These are phyloP conservation scores for Trypanosoma vivax DNA, from an alignment of 208 protist species.

Conservation along the genomic window DNA sequence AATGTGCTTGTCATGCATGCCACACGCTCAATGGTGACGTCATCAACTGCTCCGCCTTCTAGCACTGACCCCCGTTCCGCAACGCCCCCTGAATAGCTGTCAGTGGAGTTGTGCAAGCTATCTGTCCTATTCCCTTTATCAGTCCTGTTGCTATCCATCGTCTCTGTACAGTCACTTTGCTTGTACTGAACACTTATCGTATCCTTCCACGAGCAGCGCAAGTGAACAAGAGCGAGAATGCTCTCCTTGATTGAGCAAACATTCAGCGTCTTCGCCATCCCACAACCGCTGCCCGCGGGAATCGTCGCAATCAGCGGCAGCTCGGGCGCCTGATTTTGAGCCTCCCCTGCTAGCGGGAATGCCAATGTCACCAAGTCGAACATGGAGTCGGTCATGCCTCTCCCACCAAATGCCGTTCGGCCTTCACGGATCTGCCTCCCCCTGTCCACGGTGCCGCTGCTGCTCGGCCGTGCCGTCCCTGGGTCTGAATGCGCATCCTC, in stretches of 20 bases:
- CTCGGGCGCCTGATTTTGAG: background rate
- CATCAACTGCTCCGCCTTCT: too few species aligned
- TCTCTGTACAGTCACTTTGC: conserved; percentile 20
- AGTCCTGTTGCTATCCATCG: conserved; percentile 4
- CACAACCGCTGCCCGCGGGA: conserved; percentile 74
- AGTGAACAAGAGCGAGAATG: conserved; percentile 64
- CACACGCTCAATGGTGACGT: conserved; percentile 39
- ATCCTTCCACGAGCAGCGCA: conserved; percentile 47
- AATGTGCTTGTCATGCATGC: conserved; percentile 87
- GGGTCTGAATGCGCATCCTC: too few species aligned
- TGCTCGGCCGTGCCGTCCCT: too few species aligned
- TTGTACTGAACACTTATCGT: conserved; percentile 55
- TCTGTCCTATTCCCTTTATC: conserved; percentile 8
- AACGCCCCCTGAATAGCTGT: too few species aligned
- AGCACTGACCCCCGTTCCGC: too few species aligned
- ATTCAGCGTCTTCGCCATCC: conserved; percentile 72
- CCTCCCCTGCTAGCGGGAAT: background rate
- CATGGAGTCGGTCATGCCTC: background rate
- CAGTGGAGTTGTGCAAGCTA: conserved; percentile 25
- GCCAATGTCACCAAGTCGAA: background rate
- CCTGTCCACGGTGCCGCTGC: too few species aligned
- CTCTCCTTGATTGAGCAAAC: conserved; percentile 34
- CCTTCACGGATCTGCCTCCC: background rate
- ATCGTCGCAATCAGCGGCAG: conserved; percentile 72
- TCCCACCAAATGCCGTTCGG: background rate